Conservation (phyloP, 257 asterid species). For the Ehretia macrophylla region DNA sequence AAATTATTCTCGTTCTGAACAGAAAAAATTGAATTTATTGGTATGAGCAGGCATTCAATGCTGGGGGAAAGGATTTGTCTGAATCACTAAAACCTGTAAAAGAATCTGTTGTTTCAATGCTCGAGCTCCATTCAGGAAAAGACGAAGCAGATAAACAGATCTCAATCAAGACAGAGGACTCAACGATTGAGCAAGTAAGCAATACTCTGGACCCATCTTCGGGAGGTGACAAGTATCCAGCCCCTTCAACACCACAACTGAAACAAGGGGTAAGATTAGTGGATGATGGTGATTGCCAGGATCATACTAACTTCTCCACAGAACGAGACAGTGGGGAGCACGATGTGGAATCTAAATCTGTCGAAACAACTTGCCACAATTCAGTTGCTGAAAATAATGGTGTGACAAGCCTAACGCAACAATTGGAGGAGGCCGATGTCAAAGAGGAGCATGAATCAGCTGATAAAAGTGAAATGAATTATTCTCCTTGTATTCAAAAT, state of each 20-base stretch:
- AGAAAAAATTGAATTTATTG: constrained; percentile 11
- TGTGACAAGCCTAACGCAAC: constrained; percentile 7
- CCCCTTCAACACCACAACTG: constrained; percentile 49
- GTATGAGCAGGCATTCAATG: constrained; percentile 45
- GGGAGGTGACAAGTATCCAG: constrained; percentile 37
- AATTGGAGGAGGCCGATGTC: constrained; percentile 5
- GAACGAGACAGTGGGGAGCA: constrained; percentile 31
- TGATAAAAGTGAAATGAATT: constrained; percentile 13
- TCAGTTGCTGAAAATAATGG: constrained; percentile 24
- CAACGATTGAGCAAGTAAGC: constrained; percentile 7
- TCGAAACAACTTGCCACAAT: constrained; percentile 38
- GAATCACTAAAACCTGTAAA: constrained; percentile 34
- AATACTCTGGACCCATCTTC: constrained; percentile 14
- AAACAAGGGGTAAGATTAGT: constrained; percentile 35
- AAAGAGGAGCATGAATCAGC: constrained; percentile 31
- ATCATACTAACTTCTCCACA: constrained; percentile 28
- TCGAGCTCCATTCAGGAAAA: constrained; percentile 20
- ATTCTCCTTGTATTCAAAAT: constrained; percentile 5
- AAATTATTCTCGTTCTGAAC: not conserved
- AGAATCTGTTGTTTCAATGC: constrained; percentile 33
- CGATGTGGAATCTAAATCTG: constrained; percentile 45
- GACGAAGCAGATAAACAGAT: constrained; percentile 8
- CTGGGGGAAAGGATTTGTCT: constrained; percentile 31
- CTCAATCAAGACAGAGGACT: constrained; percentile 13
- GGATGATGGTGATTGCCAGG: constrained; percentile 33